Evolutionary conservation across 345 rosid species (phyloP), one percentile per base, ranked within the genome.

Genomic region (Ceriops zippeliana): DNA sequence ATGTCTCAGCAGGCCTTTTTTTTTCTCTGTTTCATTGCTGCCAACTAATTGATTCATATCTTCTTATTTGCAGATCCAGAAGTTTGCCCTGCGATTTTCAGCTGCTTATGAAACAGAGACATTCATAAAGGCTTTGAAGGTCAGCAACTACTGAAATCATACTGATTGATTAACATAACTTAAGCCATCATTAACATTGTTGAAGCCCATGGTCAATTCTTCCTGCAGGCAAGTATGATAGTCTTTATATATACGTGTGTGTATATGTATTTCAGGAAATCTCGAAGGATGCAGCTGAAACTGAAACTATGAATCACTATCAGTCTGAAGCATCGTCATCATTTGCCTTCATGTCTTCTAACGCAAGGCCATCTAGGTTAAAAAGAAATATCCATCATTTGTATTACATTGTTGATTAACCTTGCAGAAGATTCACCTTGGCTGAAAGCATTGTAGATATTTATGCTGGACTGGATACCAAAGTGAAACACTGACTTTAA

Each of bases 41-140:
- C 22, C 52, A 67, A 17, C 54, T 38, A 17, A 58, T 17, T 67
- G 61, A 22, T 37, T 28, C 6, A 19, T 71, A 72, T 73, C 28
- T 49, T 17, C 32, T 71, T 57, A 46, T 66, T 77, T 81, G 65
- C 96, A 93, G 96, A 76, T 89, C 68, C 96, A 93, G 77, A 91
- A 93, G 78, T 93, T 91, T 62, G 95, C 91, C 51, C 28, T 89
- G 66, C 83, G 86, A 64, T 93, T 93, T 78, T 65, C 79, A 38
- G 81, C 86, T 19, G 63, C 53, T 80, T 66, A 67, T 78, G 93
- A 84, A 68, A 84, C 86, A 1, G 86, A 78, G 77, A 54, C 71
- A 71, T 90, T 93, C 76, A 79, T 81, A 11, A 75, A 70, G 69
- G 67, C 77, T 67, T 72, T 93, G 77, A 81, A 84, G 87, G 98